A percentile compares a stretch with the other conserved stretches of the same genome.
These are phyloP conservation scores for Plenodomus biglobosus DNA, from an alignment of 2,329 filamentous ascomycete genomes.

Conservation along the genomic window DNA sequence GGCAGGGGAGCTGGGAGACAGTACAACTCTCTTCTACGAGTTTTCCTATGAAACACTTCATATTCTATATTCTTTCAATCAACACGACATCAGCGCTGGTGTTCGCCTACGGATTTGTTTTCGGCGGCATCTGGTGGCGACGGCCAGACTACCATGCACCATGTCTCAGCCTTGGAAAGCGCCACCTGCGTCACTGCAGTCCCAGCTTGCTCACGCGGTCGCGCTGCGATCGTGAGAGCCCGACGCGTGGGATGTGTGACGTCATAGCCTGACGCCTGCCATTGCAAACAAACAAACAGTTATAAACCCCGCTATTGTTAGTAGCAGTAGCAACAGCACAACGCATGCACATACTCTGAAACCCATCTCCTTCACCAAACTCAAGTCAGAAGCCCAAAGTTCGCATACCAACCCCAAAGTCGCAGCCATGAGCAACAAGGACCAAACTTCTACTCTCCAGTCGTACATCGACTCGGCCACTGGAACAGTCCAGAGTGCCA, in stretches of 20 bases:
- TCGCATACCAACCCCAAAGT: neutral
- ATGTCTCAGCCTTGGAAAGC: neutral
- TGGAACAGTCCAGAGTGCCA: slow-evolving; percentile 69
- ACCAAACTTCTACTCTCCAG: slow-evolving; percentile 73
- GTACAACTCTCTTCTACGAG: too few relatives aligned
- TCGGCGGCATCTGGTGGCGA: too few relatives aligned
- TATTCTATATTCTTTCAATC: too few relatives aligned
- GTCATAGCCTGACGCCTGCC: neutral
- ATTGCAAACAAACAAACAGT: neutral
- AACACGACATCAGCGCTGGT: too few relatives aligned
- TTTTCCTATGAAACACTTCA: too few relatives aligned
- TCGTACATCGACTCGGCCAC: slow-evolving; percentile 65
- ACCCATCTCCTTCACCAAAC: neutral
- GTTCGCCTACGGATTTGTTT: too few relatives aligned
- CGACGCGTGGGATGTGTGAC: slow-evolving; percentile 6
- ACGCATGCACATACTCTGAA: too few relatives aligned
- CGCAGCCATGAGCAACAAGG: slow-evolving; percentile 50
- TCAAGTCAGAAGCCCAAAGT: neutral
- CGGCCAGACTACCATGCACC: too few relatives aligned
- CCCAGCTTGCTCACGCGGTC: slow-evolving; percentile 4
- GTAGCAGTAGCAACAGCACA: too few relatives aligned
- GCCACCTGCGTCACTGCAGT: slow-evolving; percentile 10
- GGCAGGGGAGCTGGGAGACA: too few relatives aligned
- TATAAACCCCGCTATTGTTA: neutral
- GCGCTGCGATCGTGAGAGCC: slow-evolving; percentile 4